Percentiles rank a stretch among this genome's conserved stretches.
These are phyloP conservation scores for Fagus crenata DNA, from an alignment of 306 rosid genomes.

Conservation along the genomic window DNA sequence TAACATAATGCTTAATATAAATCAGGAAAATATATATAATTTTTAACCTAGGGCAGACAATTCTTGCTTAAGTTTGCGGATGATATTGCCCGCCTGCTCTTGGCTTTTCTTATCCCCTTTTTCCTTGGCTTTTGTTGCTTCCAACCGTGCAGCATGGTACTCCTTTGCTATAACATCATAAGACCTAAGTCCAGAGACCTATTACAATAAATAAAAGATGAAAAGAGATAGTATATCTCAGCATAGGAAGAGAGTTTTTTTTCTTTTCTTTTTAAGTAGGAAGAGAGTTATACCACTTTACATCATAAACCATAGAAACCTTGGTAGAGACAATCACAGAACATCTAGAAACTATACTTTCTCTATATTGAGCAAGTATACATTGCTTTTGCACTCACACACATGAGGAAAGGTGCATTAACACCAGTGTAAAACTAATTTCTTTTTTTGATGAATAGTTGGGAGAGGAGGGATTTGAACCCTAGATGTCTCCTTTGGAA, in stretches of 20 bases:
- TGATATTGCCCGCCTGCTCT: conserved; percentile 67
- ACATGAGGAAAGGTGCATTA: not conserved
- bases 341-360: not conserved
- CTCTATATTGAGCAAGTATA: not conserved
- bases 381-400: not conserved
- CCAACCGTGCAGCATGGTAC: conserved; percentile 77
- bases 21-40: conserved; percentile 30
- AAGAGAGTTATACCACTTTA: conserved; percentile 3
- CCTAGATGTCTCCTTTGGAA: no score
- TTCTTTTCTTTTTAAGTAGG: not conserved
- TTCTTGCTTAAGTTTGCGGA: conserved; percentile 84
- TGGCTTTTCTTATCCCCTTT: conserved; percentile 66
- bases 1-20: conserved; percentile 17
- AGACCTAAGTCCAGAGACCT: conserved; percentile 63
- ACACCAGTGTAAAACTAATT: not conserved
- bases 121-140: conserved; percentile 77
- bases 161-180: conserved; percentile 78
- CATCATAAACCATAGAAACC: not conserved
- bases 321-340: conserved; percentile 1
- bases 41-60: conserved; percentile 62
- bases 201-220: conserved; percentile 28
- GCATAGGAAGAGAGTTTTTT: not conserved
- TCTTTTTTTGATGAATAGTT: no score
- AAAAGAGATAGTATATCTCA: conserved; percentile 19
- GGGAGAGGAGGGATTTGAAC: no score